Conservation (phyloP, 371 early-diverging fungal species). For the Circinella umbellata region DNA sequence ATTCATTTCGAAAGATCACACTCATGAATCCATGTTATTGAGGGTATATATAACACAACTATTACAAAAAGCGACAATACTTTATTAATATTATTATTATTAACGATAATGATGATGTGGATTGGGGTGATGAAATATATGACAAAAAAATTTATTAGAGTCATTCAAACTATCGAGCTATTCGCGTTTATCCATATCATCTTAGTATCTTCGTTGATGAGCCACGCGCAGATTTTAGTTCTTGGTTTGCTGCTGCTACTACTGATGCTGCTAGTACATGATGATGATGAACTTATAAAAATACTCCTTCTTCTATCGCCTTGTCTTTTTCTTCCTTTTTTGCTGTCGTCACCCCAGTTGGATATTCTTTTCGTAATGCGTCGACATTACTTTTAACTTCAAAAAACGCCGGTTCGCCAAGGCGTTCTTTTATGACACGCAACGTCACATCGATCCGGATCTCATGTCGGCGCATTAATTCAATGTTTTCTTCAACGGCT, state of each 20-base stretch:
- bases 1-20: conserved; percentile 16
- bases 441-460: conserved; percentile 40
- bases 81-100: not conserved
- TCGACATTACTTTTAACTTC: conserved; percentile 44
- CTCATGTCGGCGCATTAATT: conserved; percentile 41
- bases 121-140: not conserved
- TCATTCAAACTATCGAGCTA: conserved; percentile 10
- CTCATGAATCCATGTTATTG: conserved; percentile 8
- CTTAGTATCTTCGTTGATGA: conserved; percentile 18
- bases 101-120: not conserved
- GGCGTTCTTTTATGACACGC: conserved; percentile 37
- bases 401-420: conserved; percentile 47
- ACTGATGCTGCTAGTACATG: too few species aligned
- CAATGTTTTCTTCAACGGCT: conserved; percentile 45
- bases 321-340: conserved; percentile 1
- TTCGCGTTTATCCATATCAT: conserved; percentile 22
- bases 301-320: conserved; percentile 24
- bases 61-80: not conserved
- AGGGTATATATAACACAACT: not conserved
- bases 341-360: conserved; percentile 4
- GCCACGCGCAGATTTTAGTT: conserved; percentile 8
- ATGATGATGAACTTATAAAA: conserved; percentile 11
- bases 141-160: not conserved
- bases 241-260: conserved; percentile 11
- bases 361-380: conserved; percentile 33